Evolutionary conservation across 345 rosid species (phyloP).

Genomic region (Hibiscus tridactylites): DNA sequence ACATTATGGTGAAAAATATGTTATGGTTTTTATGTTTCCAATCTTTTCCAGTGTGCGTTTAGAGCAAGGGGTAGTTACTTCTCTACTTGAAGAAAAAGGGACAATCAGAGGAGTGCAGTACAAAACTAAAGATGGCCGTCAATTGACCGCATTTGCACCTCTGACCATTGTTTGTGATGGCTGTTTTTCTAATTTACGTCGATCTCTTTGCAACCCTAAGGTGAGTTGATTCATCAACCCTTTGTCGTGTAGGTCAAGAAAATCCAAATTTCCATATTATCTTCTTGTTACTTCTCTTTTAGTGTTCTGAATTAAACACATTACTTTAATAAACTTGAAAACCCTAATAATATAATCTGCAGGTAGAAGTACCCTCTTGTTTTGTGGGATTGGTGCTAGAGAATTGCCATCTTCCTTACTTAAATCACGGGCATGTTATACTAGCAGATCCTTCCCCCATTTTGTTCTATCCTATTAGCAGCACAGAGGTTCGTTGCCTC

Average conservation of each 20-base stretch:
- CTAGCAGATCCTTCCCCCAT: slow-evolving; percentile 53
- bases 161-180: slow-evolving; percentile 78
- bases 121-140: slow-evolving; percentile 53
- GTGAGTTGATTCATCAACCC: slow-evolving; percentile 19
- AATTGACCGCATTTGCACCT: slow-evolving; percentile 46
- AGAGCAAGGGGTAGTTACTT: slow-evolving; percentile 71
- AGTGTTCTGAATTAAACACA: neutral
- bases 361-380: slow-evolving; percentile 59
- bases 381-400: slow-evolving; percentile 54
- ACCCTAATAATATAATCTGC: slow-evolving; percentile 1
- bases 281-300: neutral
- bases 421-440: slow-evolving; percentile 49
- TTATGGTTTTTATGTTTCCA: neutral
- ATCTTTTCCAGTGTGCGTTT: slow-evolving; percentile 37
- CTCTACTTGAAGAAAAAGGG: slow-evolving; percentile 61
- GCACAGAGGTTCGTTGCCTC: slow-evolving; percentile 42
- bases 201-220: slow-evolving; percentile 64
- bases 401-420: slow-evolving; percentile 56
- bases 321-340: neutral
- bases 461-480: slow-evolving; percentile 49
- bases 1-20: neutral
- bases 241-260: neutral
- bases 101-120: slow-evolving; percentile 65
- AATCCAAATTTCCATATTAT: neutral
- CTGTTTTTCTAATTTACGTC: slow-evolving; percentile 75